phyloP scores from a whole-genome alignment of 495 filamentous ascomycete genomes.

The Diplogelasinospora grovesii region DNA sequence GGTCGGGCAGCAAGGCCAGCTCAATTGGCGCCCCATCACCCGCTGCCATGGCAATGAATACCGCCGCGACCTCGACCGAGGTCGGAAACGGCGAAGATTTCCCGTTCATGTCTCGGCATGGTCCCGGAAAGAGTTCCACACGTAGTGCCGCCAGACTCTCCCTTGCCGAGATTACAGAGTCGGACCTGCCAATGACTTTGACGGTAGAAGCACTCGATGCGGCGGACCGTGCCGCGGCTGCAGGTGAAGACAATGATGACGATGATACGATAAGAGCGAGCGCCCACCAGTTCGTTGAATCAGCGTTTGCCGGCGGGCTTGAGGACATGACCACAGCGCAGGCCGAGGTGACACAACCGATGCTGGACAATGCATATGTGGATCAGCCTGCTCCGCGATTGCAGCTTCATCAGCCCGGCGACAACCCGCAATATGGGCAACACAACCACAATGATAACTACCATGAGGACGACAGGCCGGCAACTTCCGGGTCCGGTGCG shows the following conservation, averaged over 20 bases:
- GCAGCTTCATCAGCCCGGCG: conserved; percentile 21
- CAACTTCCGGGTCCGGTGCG: conserved; percentile 54
- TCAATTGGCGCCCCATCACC: conserved; percentile 19
- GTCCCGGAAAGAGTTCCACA: conserved; percentile 39
- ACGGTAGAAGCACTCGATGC: conserved; percentile 39
- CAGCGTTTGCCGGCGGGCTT: conserved; percentile 17
- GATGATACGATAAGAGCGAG: conserved; percentile 24
- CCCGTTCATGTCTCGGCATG: conserved; percentile 33
- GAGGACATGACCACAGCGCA: conserved; percentile 10
- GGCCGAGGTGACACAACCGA: conserved; percentile 10
- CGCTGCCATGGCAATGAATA: conserved; percentile 3
- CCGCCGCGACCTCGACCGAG: conserved; percentile 11
- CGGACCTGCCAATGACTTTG: conserved; percentile 33
- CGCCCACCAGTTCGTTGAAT: conserved; percentile 27
- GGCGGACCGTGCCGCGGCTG: conserved; percentile 31
- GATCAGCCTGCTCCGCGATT: conserved; percentile 16
- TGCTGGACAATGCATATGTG: conserved; percentile 7
- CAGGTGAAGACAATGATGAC: conserved; percentile 17
- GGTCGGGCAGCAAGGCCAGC: conserved; percentile 50
- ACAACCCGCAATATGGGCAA: conserved; percentile 15
- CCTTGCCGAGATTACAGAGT: conserved; percentile 40
- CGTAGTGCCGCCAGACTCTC: conserved; percentile 39
- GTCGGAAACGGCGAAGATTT: conserved; percentile 28
- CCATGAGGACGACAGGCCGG: conserved; percentile 25
- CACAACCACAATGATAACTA: not conserved